Base-by-base conservation (phyloP, 805 yeast genomes). In the Cyberlindnera japonica region DNA sequence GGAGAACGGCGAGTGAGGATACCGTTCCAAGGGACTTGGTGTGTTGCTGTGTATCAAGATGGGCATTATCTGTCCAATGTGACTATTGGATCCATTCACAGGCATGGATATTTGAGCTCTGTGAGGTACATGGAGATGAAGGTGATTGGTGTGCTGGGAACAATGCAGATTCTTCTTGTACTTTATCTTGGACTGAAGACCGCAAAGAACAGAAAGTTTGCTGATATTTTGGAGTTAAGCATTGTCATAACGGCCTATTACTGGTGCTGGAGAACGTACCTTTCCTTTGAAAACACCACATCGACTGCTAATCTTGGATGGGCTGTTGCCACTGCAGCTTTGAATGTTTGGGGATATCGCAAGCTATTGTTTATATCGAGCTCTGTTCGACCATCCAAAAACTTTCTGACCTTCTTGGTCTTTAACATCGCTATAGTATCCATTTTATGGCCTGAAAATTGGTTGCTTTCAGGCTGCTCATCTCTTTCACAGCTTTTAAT, bases 1-100 rank as follows among this genome's bases (percentile, higher is more conserved):
- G 44, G 36, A 3, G 7, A 12, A 5, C 31, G 30, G 27, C 10
- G 11, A 5, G 13, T 16, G 18, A 16, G 5, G 26, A 19, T 44
- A 2, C 45, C 45, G 6, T 40, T 28, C 25, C 35, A 32, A 11
- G 45, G 45, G 4, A 29, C 30, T 3, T 44, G 48, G 48, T 44
- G 48, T 19, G 16, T 41, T 4, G 38, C 32, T 8, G 26, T 29
- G 14, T 44, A 44, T 19, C 48, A 44, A 26, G 45, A 44, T 24
- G 43, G 48, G 4, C 32, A n/a, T 15, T 11, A 38, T 17, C 16
- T 38, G 10, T 21, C 14, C 15, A 10, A 32, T 11, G 14, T 29
- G 7, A 16, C 35, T 4, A 18, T 33, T 13, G 33, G 42, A 2
- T 32, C 14, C 7, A 21, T 5, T 11, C 34, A 31, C 3, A 9